Evolutionary conservation across 192 early-diverging fungal genomes (phyloP).

Genomic region (Chytriomyces sp.): DNA sequence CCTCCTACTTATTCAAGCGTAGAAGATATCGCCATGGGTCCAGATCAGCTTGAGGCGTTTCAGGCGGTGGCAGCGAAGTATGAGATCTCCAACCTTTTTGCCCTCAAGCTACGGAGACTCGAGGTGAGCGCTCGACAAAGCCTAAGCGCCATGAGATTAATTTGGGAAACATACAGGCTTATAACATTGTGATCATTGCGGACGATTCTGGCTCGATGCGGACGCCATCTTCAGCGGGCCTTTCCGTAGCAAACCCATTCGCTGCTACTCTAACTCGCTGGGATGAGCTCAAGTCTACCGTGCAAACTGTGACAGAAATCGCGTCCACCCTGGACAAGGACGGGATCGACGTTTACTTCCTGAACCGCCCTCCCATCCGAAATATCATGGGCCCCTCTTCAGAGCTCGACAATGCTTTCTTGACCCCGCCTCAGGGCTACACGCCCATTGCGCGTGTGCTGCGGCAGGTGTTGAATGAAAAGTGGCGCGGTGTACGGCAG

Average conservation of each 20-base stretch:
- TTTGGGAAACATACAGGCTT: too few species aligned
- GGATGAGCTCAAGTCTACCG: too few species aligned
- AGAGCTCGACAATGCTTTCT: background rate
- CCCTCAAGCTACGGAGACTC: constrained; percentile 1
- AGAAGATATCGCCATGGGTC: too few species aligned
- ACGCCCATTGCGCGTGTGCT: constrained; percentile 13
- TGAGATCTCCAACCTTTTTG: constrained; percentile 13
- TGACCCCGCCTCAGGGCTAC: background rate
- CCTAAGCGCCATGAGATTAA: constrained; percentile 9
- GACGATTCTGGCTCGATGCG: too few species aligned
- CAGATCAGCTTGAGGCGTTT: background rate
- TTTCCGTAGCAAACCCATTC: constrained; percentile 15
- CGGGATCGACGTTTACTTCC: constrained; percentile 32
- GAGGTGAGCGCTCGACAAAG: too few species aligned
- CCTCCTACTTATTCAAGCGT: too few species aligned
- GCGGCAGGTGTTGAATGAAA: constrained; percentile 2
- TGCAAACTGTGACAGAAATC: constrained; percentile 18
- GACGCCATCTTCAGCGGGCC: background rate
- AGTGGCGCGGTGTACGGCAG: background rate
- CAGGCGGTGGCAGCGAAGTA: background rate
- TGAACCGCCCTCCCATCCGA: constrained; percentile 23
- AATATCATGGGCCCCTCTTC: constrained; percentile 10
- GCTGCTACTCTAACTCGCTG: constrained; percentile 6
- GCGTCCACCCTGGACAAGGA: constrained; percentile 21
- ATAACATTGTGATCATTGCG: constrained; percentile 31